Evolutionary conservation across 1,139 yeast species (phyloP), one percentile per base, ranked within the genome.

Genomic region (Taiozyma onychis): DNA sequence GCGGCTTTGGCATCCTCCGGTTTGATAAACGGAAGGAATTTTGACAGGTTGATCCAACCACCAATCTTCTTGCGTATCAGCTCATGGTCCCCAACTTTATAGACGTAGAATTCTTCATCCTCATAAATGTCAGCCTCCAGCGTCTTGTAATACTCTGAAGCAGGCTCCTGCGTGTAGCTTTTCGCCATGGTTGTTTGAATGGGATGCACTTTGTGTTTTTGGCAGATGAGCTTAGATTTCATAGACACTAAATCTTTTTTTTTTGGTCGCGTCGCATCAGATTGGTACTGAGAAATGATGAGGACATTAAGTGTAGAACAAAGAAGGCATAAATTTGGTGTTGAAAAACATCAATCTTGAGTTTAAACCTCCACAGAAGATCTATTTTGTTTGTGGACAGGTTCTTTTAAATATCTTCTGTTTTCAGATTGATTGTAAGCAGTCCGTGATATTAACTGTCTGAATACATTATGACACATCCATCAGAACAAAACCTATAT

Each of bases 341-440:
- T 10, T 42, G 35, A 14, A 21, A 13, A 32, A 13, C 42, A 39
- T 21, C 41, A 39, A 21, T 21, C 26, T 39, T 18, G 18, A 18
- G 2, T 2, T 18, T 18, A 18, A 18, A 2, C 18, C 18, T 2
- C 18, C 18, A 18, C 18, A 18, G 18, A 18, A 18, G 18, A 18
- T 18, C 3, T 18, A 2, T 2, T 18, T 18, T 18, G 18, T 18
- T 18, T 18, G 3, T 18, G 18, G 18, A 18, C 18, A 18, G 18
- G 18, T 18, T 2, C 18, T 18, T 18, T 2, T 18, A 2, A 18
- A 18, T 18, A 2, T 66, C 85, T 59, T 85, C 91, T 0, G 66
- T 87, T 16, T 87, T 85, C 70, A 73, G 95, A 55, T 73, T 87
- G 53, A 75, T 87, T 48, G 91, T 18, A 86, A 60, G 80, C 91